phyloP scores from a whole-genome alignment of 306 rosid species.

The Crataegus laevigata region DNA sequence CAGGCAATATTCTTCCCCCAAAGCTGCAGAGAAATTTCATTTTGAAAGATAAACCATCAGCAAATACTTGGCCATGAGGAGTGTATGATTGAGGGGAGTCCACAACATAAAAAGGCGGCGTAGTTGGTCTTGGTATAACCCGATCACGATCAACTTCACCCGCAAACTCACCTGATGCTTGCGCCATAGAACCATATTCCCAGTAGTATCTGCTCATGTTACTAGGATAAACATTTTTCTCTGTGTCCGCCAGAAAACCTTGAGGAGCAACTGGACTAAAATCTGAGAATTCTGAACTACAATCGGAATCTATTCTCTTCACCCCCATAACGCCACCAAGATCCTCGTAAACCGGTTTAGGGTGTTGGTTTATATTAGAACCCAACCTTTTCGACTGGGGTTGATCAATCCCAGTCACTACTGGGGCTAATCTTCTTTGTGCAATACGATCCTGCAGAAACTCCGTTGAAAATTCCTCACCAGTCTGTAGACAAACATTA shows the following conservation, averaged over 20 bases:
- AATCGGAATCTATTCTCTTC: slow-evolving; percentile 38
- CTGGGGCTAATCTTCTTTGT: slow-evolving; percentile 41
- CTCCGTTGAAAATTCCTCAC: slow-evolving; percentile 81
- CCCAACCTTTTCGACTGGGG: slow-evolving; percentile 33
- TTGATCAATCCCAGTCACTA: slow-evolving; percentile 34
- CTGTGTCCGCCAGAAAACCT: slow-evolving; percentile 38
- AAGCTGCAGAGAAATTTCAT: slow-evolving; percentile 83
- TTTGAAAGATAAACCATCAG: slow-evolving; percentile 46
- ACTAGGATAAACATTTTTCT: slow-evolving; percentile 37
- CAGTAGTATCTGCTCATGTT: slow-evolving; percentile 31
- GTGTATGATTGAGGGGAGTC: slow-evolving; percentile 51
- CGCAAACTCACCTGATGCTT: slow-evolving; percentile 29
- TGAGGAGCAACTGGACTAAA: slow-evolving; percentile 15
- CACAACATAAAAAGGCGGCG: slow-evolving; percentile 22
- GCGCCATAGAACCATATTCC: slow-evolving; percentile 45
- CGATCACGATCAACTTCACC: slow-evolving; percentile 28
- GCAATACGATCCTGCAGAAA: slow-evolving; percentile 64
- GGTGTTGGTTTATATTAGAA: slow-evolving; percentile 25
- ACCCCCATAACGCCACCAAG: slow-evolving; percentile 33
- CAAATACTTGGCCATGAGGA: slow-evolving; percentile 34
- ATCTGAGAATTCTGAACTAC: slow-evolving; percentile 42
- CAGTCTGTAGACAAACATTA: slow-evolving; percentile 63
- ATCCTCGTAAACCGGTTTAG: slow-evolving; percentile 37
- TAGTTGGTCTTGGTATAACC: slow-evolving; percentile 24
- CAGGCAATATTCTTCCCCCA: slow-evolving; percentile 83